Base-by-base conservation (phyloP, 2,329 filamentous ascomycete genomes). In the Ceratocystis cacaofunesta region DNA sequence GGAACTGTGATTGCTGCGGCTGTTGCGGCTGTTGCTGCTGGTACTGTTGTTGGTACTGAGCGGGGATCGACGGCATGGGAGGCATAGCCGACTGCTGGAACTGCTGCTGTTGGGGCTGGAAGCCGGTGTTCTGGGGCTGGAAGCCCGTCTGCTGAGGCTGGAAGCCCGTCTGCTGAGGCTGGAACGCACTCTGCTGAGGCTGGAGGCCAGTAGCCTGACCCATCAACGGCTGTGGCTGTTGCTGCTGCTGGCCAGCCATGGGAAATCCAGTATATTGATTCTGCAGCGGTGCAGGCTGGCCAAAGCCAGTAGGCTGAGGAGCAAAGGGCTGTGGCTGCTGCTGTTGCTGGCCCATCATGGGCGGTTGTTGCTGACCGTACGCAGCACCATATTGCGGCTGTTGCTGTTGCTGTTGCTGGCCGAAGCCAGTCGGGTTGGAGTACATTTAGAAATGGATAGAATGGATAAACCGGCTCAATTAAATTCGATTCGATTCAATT, bases 381-480 rank as follows among this genome's bases (percentile, higher is more conserved):
- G 80, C 77, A 72, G 77, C 75, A 70, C 79, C 80, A 77, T 79
- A 82, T 70, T 83, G 84, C 72, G 82, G 84, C 55, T 58, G 55
- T 19, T 50, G 48, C 72, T 66, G 85, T 25, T 82, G 58, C 71
- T 75, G 64, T 36, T 66, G 85, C 69, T 80, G 80, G 52, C 62
- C 78, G 76, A 87, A 96, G 69, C 89, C 86, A 79, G 89, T 95
- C 70, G 90, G 89, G 75, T 87, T 90, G 70, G 90, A 94, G 78
- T 90, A 97, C 92, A 96, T 96, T 22, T 22, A 25, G 19, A 28
- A 22, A 52, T 25, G 19, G 22, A 25, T 76, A 72, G 68, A 69
- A 67, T 41, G 30, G 66, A 46, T 58, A 61, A 52, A 62, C 30
- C 22, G 52, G 44, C n/a, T 22, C n/a, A 22, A 36, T 10, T 41